Evolutionary conservation across 257 asterid species (phyloP), one percentile per base, ranked within the genome.

Genomic region (Linderniella brevidens): DNA sequence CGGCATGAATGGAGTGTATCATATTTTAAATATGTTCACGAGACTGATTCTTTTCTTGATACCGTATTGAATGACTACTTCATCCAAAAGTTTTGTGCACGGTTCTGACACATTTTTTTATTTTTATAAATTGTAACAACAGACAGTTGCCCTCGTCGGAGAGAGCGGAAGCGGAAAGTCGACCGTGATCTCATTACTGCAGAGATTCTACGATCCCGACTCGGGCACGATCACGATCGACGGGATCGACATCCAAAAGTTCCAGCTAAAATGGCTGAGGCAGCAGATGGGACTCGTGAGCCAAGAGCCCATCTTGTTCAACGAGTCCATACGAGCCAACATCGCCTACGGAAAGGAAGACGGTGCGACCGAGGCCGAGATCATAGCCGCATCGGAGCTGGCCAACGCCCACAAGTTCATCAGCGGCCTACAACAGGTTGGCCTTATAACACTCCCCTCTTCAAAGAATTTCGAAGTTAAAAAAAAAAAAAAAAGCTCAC

Each of bases 121-220:
- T n/a, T n/a, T n/a, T n/a, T n/a, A n/a, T n/a, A n/a, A n/a, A n/a
- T n/a, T n/a, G n/a, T n/a, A n/a, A n/a, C n/a, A n/a, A 46, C 80
- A 85, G 94, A 77, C 92, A 0, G 79, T 79, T 19, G 96, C 96
- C 42, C 55, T 86, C 58, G 97, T 79, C 18, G 96, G 96, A 37
- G 96, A 86, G 68, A 86, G 96, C 15, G 96, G 96, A 56, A 74
- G 96, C 16, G 93, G 93, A 48, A 86, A 86, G 62, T 86, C 97
- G 3, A 86, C 97, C 0, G 95, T 79, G 44, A 73, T 82, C 48
- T 59, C 80, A 7, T 47, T 86, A 55, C 50, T 86, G 58, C 92
- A 79, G 64, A 73, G 97, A 59, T 86, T 86, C 65, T 82, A 82
- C 40, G 62, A 82, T 57, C 93, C 85, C 0, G 92, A 86, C 41